These are phyloP conservation scores for Fraxinus paxiana DNA, from an alignment of 305 asterid species.

Conservation along the genomic window DNA sequence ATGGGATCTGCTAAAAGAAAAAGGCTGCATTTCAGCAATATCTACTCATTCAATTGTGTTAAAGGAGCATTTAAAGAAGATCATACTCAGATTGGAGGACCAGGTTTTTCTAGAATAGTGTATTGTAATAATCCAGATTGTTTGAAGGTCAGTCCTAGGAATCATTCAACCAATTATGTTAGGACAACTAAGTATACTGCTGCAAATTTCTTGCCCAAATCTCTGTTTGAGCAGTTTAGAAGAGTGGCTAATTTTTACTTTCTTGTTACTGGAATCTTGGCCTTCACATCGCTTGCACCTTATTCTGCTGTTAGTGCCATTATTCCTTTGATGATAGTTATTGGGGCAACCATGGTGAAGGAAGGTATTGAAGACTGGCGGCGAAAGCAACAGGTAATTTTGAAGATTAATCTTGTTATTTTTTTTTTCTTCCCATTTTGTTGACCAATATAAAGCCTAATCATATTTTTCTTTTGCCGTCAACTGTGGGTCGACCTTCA, in stretches of 20 bases:
- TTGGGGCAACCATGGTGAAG: conserved; percentile 77
- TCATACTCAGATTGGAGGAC: conserved; percentile 74
- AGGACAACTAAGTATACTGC: conserved; percentile 71
- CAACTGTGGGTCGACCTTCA: background rate
- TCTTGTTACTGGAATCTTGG: conserved; percentile 61
- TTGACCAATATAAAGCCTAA: background rate
- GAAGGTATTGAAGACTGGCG: conserved; percentile 82
- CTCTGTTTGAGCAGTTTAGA: conserved; percentile 92
- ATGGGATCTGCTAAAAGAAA: conserved; percentile 45
- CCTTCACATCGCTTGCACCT: conserved; percentile 74
- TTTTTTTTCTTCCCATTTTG: background rate
- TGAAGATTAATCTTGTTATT: background rate
- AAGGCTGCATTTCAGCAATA: conserved; percentile 67
- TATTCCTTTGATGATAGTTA: conserved; percentile 60
- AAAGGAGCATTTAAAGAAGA: conserved; percentile 51
- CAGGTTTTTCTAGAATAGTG: conserved; percentile 86
- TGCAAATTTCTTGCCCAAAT: conserved; percentile 76
- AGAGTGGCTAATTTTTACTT: conserved; percentile 91
- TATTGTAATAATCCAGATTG: conserved; percentile 65
- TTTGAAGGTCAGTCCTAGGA: conserved; percentile 35
- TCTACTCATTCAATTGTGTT: conserved; percentile 70
- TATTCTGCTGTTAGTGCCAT: conserved; percentile 68
- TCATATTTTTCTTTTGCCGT: background rate
- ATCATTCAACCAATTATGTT: conserved; percentile 66
- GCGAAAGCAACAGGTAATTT: conserved; percentile 66